phyloP scores from a whole-genome alignment of 2,329 filamentous ascomycete genomes.

The Paraphaeosphaeria minitans region DNA sequence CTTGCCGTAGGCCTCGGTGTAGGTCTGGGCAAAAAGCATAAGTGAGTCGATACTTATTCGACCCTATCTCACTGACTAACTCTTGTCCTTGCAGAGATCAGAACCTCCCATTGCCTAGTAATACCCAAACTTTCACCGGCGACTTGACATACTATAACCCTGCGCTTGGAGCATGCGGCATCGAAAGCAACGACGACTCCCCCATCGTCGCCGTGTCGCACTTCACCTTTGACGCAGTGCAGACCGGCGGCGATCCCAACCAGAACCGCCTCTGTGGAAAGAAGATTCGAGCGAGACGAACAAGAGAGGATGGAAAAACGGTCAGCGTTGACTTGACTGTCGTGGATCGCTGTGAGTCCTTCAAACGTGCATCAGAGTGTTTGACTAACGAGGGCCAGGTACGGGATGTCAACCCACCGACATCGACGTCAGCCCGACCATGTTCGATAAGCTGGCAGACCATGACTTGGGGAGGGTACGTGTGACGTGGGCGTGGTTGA shows the following conservation, averaged over 20 bases:
- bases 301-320: constrained; percentile 50
- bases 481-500: constrained; percentile 59
- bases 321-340: constrained; percentile 66
- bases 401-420: constrained; percentile 55
- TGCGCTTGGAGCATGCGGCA: constrained; percentile 71
- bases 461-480: constrained; percentile 53
- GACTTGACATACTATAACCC: constrained; percentile 74
- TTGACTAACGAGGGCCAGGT: constrained; percentile 38
- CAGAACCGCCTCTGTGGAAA: constrained; percentile 70
- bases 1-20: constrained; percentile 48
- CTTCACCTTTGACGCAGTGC: constrained; percentile 66
- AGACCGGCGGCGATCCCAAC: constrained; percentile 60
- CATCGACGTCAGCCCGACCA: constrained; percentile 56
- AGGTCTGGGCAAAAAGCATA: constrained; percentile 29
- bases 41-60: not conserved
- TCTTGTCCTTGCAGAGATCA: constrained; percentile 23
- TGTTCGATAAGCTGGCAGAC: constrained; percentile 56
- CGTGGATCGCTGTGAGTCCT: constrained; percentile 66
- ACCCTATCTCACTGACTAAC: constrained; percentile 14
- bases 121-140: constrained; percentile 61
- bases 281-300: constrained; percentile 65
- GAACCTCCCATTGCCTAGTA: constrained; percentile 59
- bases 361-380: too few species aligned
- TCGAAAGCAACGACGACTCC: constrained; percentile 59
- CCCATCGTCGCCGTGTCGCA: constrained; percentile 70